Evolutionary conservation across 1,284 basidiomycete genomes (phyloP), one percentile per base, ranked within the genome.

Genomic region (Mycena citricolor): DNA sequence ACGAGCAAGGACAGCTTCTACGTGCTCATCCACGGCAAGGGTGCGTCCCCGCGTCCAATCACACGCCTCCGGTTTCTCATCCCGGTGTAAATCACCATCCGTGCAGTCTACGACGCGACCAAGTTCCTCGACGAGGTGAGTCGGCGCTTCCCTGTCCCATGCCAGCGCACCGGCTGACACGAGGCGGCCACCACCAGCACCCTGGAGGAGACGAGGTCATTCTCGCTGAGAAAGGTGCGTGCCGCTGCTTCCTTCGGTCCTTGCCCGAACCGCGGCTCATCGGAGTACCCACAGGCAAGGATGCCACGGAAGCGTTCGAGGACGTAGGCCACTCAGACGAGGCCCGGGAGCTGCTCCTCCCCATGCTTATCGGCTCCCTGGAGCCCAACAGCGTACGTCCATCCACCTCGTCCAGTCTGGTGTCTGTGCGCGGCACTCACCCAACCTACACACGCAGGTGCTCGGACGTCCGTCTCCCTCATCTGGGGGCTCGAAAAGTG

Each of bases 271-370:
- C 17, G 22, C 42, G 8, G 50, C 30, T 16, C 32, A 30, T 26
- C 29, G 21, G 42, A 31, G 25, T 21, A 17, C 31, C 23, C 53
- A 16, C 59, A 90, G 88, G 86, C 58, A 85, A 87, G 63, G 94
- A 99, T 66, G 94, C 93, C 21, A 97, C 95, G 32, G 97, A 99
- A 65, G 93, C 95, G 10, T 99, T 99, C 61, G 97, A 99, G 72
- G 97, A 99, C 66, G 94, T 99, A 36, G 95, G 97, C 32, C 95
- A 99, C 79, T 98, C 94, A 13, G 97, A 99, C 61, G 97, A 99
- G 68, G 97, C 95, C 13, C 85, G 95, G 48, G 84, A 76, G n/a
- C 79, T 97, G 52, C 77, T 99, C 45, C 78, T 81, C 50, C 79
- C 68, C 58, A 76, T 94, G 81, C 67, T 79, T 41, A 71, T 94